Conservation (phyloP, 2,329 filamentous ascomycete genomes). For the Aspergillus pseudotamarii region DNA sequence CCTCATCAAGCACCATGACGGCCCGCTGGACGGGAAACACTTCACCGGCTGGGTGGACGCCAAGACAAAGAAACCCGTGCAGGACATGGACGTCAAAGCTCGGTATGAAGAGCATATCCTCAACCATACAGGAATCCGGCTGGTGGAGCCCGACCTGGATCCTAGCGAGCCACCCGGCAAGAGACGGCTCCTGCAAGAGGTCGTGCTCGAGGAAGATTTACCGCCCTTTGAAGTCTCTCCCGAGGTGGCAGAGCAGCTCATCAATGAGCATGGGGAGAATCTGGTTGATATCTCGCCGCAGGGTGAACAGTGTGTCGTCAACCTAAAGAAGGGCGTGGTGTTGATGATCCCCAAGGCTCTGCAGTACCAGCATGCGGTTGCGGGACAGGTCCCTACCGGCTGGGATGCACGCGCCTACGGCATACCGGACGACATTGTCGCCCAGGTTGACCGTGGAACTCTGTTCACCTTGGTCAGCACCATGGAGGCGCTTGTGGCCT, state of each 20-base stretch:
- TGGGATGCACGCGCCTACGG: constrained; percentile 98
- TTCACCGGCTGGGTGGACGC: constrained; percentile 96
- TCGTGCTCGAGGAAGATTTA: constrained; percentile 94
- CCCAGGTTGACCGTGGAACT: constrained; percentile 94
- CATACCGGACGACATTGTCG: constrained; percentile 95
- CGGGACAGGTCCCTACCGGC: constrained; percentile 93
- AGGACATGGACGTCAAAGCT: constrained; percentile 95
- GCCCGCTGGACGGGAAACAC: constrained; percentile 91
- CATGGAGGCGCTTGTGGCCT: constrained; percentile 83
- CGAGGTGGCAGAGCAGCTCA: constrained; percentile 96
- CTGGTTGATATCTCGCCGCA: constrained; percentile 95
- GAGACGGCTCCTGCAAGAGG: constrained; percentile 97
- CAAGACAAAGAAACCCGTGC: constrained; percentile 92
- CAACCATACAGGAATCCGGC: constrained; percentile 93
- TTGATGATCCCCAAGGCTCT: constrained; percentile 96
- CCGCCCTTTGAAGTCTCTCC: constrained; percentile 97
- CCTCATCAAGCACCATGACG: constrained; percentile 98
- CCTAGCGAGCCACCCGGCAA: constrained; percentile 96
- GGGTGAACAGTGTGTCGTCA: constrained; percentile 92
- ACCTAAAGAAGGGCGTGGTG: constrained; percentile 91
- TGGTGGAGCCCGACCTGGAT: constrained; percentile 97
- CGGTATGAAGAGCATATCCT: constrained; percentile 98
- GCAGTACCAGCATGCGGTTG: constrained; percentile 94
- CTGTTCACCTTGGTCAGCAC: constrained; percentile 94
- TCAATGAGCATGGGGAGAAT: constrained; percentile 94